Evolutionary conservation across 805 yeast species (phyloP).

Genomic region (Saccharomycopsis microspora): DNA sequence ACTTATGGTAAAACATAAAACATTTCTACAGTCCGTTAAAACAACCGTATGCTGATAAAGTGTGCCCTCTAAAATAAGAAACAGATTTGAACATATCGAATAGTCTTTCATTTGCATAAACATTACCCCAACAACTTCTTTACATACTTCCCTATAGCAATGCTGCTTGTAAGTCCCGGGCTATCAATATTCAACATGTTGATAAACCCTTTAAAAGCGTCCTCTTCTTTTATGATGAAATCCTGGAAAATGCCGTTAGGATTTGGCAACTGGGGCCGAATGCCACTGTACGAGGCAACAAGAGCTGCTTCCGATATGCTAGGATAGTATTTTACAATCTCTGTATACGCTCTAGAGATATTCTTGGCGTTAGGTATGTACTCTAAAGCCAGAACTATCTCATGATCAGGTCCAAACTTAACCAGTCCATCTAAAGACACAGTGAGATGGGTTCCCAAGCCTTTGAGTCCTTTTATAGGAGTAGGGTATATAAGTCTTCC

Average conservation of each 20-base stretch:
- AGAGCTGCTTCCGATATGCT: slow-evolving; percentile 38
- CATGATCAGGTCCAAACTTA: slow-evolving; percentile 82
- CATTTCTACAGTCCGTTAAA: too few relatives aligned
- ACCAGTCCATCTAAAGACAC: slow-evolving; percentile 71
- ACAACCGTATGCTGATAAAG: too few relatives aligned
- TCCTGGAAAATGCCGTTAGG: slow-evolving; percentile 48
- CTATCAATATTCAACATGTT: slow-evolving; percentile 79
- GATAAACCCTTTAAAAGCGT: slow-evolving; percentile 65
- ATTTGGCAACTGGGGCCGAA: slow-evolving; percentile 63
- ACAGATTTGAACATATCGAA: background rate
- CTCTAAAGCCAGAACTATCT: slow-evolving; percentile 51
- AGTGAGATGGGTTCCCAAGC: slow-evolving; percentile 82
- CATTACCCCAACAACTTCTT: background rate
- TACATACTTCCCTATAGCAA: slow-evolving; percentile 78
- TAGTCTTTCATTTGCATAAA: background rate
- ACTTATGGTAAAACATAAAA: too few relatives aligned
- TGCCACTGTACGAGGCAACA: slow-evolving; percentile 66
- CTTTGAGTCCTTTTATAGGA: slow-evolving; percentile 57
- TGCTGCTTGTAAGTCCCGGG: slow-evolving; percentile 76
- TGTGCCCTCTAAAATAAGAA: background rate
- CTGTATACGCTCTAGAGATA: slow-evolving; percentile 41
- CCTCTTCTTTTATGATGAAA: slow-evolving; percentile 60
- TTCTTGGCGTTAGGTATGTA: slow-evolving; percentile 38
- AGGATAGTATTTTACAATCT: slow-evolving; percentile 55
- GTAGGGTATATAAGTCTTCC: slow-evolving; percentile 65